phyloP scores from a whole-genome alignment of 495 filamentous ascomycete species.

The Xeromyces bisporus region DNA sequence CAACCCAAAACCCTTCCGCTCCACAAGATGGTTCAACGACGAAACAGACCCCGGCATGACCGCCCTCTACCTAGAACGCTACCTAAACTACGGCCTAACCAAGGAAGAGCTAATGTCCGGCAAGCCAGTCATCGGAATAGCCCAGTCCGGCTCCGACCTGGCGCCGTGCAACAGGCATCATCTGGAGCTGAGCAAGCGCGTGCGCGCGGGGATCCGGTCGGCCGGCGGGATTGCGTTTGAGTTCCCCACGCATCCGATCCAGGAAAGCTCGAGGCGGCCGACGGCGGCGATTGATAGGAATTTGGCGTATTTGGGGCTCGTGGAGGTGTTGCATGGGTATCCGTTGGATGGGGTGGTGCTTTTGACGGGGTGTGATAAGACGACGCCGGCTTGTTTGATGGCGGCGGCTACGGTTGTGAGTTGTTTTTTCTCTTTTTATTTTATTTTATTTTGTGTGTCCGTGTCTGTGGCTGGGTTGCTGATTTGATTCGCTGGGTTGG shows the following conservation, averaged over 20 bases:
- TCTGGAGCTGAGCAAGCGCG: slow-evolving; percentile 33
- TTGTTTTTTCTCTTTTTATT: slow-evolving; percentile 3
- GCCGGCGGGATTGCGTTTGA: slow-evolving; percentile 39
- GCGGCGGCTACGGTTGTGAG: slow-evolving; percentile 37
- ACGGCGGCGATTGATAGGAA: slow-evolving; percentile 38
- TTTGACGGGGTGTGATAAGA: slow-evolving; percentile 42
- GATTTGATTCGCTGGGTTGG: not conserved
- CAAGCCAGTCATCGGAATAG: slow-evolving; percentile 41
- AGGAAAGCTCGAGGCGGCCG: slow-evolving; percentile 32
- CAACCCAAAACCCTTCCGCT: slow-evolving; percentile 14
- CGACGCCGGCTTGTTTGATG: slow-evolving; percentile 38
- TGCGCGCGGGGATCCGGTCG: slow-evolving; percentile 35
- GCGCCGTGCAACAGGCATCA: slow-evolving; percentile 38
- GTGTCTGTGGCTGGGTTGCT: not conserved
- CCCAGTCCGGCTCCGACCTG: slow-evolving; percentile 37
- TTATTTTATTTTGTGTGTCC: not conserved
- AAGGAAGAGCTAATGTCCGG: slow-evolving; percentile 35
- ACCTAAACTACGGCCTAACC: slow-evolving; percentile 38
- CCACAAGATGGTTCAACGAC: slow-evolving; percentile 30
- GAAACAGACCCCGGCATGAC: slow-evolving; percentile 33
- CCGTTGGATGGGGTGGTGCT: slow-evolving; percentile 38
- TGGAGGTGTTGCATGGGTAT: slow-evolving; percentile 35
- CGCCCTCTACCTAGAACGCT: slow-evolving; percentile 36
- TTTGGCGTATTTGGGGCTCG: slow-evolving; percentile 33
- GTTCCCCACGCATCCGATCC: slow-evolving; percentile 39